phyloP scores from a whole-genome alignment of 352 stramenopile genomes.

The Salisapilia sapeloensis region DNA sequence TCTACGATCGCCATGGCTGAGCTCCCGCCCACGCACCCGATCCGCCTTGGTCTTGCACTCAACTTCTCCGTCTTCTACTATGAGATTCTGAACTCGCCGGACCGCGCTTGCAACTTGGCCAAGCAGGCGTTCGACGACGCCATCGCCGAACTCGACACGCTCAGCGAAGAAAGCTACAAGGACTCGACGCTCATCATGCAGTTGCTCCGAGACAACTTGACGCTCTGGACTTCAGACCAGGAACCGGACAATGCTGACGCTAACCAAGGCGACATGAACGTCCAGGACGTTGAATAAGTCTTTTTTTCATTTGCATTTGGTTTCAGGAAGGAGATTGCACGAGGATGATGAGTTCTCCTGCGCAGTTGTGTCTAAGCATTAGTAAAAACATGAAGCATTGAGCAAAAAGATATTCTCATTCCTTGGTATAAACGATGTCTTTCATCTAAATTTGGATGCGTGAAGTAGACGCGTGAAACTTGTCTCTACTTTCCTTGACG shows the following conservation, averaged over 20 bases:
- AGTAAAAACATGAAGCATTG: background rate
- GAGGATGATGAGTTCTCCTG: no score
- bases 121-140: conserved; percentile 98
- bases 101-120: conserved; percentile 85
- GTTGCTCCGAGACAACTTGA: conserved; percentile 84
- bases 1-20: conserved; percentile 89
- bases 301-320: background rate
- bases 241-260: conserved; percentile 75
- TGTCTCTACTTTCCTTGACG: no score
- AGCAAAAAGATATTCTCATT: background rate
- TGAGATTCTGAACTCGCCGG: conserved; percentile 97
- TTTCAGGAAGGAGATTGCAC: background rate
- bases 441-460: background rate
- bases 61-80: conserved; percentile 99
- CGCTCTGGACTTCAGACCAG: conserved; percentile 97
- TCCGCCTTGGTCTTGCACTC: conserved; percentile 95
- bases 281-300: conserved; percentile 64
- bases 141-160: conserved; percentile 98
- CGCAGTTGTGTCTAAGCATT: background rate
- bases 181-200: conserved; percentile 99
- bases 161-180: conserved; percentile 99
- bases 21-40: conserved; percentile 96
- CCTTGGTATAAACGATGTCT: background rate
- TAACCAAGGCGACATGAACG: conserved; percentile 82
- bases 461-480: no score